Evolutionary conservation across 257 asterid species (phyloP).

Genomic region (Solanum chaucha): DNA sequence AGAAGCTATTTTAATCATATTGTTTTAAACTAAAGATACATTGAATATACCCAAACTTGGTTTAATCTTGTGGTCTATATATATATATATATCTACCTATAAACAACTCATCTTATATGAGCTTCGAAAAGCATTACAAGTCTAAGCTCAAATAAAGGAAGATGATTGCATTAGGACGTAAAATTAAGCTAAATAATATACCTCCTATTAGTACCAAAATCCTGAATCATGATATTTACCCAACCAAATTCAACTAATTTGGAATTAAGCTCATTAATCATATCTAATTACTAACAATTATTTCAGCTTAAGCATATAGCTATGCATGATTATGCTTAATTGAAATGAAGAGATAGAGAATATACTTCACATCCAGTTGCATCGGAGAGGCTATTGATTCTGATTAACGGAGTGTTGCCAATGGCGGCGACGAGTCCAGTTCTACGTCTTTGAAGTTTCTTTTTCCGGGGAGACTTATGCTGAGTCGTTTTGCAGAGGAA

Average conservation of each 20-base stretch:
- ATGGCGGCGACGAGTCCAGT: slow-evolving; percentile 78
- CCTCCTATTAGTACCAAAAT: background rate
- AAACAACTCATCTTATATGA: background rate
- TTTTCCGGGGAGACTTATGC: slow-evolving; percentile 18
- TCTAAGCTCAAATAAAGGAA: background rate
- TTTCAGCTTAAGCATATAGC: background rate
- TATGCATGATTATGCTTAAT: background rate
- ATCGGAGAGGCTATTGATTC: slow-evolving; percentile 83
- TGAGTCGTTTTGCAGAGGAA: slow-evolving; percentile 24
- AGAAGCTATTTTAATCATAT: background rate
- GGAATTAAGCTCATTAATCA: background rate
- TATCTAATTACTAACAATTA: background rate
- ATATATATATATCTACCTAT: background rate
- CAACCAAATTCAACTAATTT: background rate
- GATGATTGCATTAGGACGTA: background rate
- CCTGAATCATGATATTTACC: background rate
- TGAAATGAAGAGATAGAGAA: background rate
- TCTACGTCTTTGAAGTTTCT: slow-evolving; percentile 23
- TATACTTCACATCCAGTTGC: slow-evolving; percentile 89
- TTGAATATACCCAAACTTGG: background rate
- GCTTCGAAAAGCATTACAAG: background rate
- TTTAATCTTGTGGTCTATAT: background rate
- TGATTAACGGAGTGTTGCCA: slow-evolving; percentile 85
- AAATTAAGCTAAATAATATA: background rate
- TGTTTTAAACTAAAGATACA: background rate